These are phyloP conservation scores for Candida odintsovae DNA, from an alignment of 805 yeast genomes.

Conservation along the genomic window DNA sequence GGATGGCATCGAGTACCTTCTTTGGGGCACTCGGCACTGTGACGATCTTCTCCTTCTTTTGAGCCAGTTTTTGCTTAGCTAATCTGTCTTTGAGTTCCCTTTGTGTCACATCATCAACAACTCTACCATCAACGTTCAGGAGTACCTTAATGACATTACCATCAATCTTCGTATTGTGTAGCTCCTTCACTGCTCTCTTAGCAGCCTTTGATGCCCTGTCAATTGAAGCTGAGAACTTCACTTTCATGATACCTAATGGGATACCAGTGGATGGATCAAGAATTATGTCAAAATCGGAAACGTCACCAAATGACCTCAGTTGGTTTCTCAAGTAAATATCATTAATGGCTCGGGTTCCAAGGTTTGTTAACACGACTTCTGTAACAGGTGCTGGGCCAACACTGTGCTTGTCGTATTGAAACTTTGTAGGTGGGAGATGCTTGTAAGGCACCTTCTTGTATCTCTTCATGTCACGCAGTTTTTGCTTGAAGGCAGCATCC, in stretches of 20 bases:
- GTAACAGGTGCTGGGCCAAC: conserved; percentile 69
- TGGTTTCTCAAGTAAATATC: conserved; percentile 42
- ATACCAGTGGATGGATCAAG: conserved; percentile 73
- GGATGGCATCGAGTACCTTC: conserved; percentile 15
- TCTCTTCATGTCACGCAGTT: conserved; percentile 26
- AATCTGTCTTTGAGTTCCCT: conserved; percentile 5
- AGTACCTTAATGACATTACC: conserved; percentile 49
- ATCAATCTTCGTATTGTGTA: conserved; percentile 40
- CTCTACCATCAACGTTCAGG: conserved; percentile 37
- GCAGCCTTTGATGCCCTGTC: conserved; percentile 45
- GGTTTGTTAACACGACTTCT: conserved; percentile 65
- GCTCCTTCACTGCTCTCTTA: conserved; percentile 34
- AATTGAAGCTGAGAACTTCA: conserved; percentile 52
- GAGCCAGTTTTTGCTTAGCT: conserved; percentile 12
- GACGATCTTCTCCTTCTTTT: conserved; percentile 21
- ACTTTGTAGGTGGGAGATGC: conserved; percentile 32
- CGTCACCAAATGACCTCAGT: conserved; percentile 57
- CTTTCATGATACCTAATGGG: conserved; percentile 66
- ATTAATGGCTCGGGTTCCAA: conserved; percentile 44
- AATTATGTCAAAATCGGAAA: conserved; percentile 51
- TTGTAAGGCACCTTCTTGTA: conserved; percentile 38
- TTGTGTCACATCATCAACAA: conserved; percentile 26
- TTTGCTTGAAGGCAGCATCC: neutral
- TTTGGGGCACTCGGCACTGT: conserved; percentile 23
- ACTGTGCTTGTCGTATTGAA: conserved; percentile 58